Conservation (phyloP, 768 basidiomycete genomes). For the Collybia sordida region DNA sequence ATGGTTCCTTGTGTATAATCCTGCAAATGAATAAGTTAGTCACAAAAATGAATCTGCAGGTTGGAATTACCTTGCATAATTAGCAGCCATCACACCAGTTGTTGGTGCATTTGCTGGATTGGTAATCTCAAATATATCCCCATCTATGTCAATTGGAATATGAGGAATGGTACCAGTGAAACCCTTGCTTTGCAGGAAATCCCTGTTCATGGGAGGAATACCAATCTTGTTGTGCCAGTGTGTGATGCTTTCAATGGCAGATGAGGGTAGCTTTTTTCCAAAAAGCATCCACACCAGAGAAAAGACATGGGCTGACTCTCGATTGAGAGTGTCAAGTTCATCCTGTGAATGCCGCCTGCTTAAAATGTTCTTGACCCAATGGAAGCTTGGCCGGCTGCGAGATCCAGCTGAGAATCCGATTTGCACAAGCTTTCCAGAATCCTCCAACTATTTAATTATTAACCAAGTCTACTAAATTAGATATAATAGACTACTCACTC, state of each 20-base stretch:
- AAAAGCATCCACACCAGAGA: conserved; percentile 14
- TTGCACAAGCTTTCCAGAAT: conserved; percentile 11
- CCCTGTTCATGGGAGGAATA: conserved; percentile 12
- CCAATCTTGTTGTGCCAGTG: conserved; percentile 1
- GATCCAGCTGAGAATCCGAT: conserved; percentile 14
- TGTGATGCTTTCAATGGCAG: background rate
- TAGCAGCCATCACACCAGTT: too few relatives aligned
- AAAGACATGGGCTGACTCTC: conserved; percentile 6
- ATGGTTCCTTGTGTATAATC: conserved; percentile 15
- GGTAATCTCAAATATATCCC: background rate
- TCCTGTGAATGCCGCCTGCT: conserved; percentile 2
- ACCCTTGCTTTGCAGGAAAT: conserved; percentile 15
- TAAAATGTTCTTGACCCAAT: too few relatives aligned
- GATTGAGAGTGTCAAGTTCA: background rate
- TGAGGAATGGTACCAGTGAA: too few relatives aligned
- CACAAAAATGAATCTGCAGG: background rate
- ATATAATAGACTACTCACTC: background rate
- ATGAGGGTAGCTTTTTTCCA: conserved; percentile 4
- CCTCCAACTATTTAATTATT: conserved; percentile 10
- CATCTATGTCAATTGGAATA: conserved; percentile 17
- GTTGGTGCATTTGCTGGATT: too few relatives aligned
- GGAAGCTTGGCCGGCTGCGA: conserved; percentile 7
- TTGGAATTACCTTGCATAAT: too few relatives aligned
- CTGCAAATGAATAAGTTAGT: conserved; percentile 13
- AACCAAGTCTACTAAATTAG: background rate